These are phyloP conservation scores for Saccharum officinarum DNA, from an alignment of 176 grass and related monocot species.

Conservation along the genomic window DNA sequence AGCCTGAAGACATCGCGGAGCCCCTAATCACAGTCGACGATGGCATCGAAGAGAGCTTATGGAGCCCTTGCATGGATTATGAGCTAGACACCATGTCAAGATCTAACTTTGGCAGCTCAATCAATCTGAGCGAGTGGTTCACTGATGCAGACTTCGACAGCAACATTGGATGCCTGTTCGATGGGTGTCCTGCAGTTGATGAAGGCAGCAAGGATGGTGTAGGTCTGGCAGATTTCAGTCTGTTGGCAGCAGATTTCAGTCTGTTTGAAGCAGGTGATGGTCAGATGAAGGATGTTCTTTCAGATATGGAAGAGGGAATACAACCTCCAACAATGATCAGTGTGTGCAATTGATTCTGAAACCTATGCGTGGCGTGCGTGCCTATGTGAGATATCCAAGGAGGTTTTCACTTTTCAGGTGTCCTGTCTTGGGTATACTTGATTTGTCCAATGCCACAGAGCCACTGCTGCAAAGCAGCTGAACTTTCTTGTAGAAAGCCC, in stretches of 20 bases:
- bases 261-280: constrained; percentile 28
- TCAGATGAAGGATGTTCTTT: constrained; percentile 19
- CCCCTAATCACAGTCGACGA: background rate
- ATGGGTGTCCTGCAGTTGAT: constrained; percentile 24
- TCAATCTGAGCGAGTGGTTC: constrained; percentile 40
- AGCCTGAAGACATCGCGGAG: background rate
- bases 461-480: constrained; percentile 20
- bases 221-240: constrained; percentile 28
- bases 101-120: constrained; percentile 17
- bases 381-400: constrained; percentile 4
- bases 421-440: constrained; percentile 22
- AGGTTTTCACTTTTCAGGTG: constrained; percentile 42
- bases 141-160: constrained; percentile 33
- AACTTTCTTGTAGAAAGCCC: constrained; percentile 25
- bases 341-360: constrained; percentile 44
- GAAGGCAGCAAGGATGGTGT: constrained; percentile 29
- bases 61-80: constrained; percentile 54
- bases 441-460: background rate
- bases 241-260: constrained; percentile 31
- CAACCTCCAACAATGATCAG: constrained; percentile 45
- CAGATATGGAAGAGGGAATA: constrained; percentile 26
- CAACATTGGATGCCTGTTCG: constrained; percentile 44
- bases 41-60: constrained; percentile 32
- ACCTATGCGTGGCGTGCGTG: background rate
- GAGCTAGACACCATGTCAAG: constrained; percentile 27